phyloP scores from a whole-genome alignment of 2,329 filamentous ascomycete species.

The Fusarium sp. region DNA sequence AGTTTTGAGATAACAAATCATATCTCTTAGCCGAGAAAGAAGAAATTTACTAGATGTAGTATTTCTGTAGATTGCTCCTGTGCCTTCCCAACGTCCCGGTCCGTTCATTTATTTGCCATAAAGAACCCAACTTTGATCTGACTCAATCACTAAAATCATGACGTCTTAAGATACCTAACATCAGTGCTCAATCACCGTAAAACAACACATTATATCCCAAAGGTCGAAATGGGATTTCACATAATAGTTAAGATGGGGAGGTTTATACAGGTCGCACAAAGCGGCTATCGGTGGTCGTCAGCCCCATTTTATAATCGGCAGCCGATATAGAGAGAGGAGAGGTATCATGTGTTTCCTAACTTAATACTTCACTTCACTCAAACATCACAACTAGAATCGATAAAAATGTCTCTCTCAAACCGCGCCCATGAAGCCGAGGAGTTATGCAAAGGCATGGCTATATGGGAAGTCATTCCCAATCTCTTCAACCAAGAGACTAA shows the following conservation, averaged over 20 bases:
- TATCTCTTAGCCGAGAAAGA: too few species aligned
- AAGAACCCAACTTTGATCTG: background rate
- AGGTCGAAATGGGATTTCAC: background rate
- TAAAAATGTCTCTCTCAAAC: conserved; percentile 46
- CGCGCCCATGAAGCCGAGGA: conserved; percentile 50
- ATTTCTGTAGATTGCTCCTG: too few species aligned
- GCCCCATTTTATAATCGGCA: conserved; percentile 10
- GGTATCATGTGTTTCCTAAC: background rate
- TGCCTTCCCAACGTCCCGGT: too few species aligned
- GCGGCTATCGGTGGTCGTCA: conserved; percentile 35
- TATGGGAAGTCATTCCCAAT: conserved; percentile 62
- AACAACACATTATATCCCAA: background rate
- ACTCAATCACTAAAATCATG: background rate
- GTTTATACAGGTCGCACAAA: background rate
- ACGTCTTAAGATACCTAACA: background rate
- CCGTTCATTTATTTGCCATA: background rate
- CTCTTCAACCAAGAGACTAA: conserved; percentile 58
- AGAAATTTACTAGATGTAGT: too few species aligned
- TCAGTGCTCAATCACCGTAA: background rate
- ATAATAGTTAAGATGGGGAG: background rate
- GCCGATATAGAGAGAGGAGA: conserved; percentile 7
- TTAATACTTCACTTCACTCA: conserved; percentile 6
- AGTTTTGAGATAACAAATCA: too few species aligned
- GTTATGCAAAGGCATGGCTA: conserved; percentile 45
- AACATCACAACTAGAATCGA: background rate